Conservation (phyloP, 2,329 filamentous ascomycete genomes). For the Colletotrichum australisinense region DNA sequence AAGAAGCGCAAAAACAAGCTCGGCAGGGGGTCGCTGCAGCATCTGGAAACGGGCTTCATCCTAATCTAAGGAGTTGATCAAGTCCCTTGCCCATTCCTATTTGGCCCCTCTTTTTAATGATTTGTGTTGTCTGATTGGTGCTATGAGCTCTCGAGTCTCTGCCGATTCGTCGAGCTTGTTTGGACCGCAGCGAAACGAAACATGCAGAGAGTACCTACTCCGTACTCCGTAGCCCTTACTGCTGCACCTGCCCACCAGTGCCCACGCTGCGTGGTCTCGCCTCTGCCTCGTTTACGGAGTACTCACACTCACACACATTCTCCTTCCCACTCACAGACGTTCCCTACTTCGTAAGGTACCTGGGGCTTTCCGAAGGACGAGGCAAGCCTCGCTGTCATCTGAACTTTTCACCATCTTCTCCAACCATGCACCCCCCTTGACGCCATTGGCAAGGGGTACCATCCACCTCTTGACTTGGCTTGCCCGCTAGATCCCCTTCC, state of each 20-base stretch:
- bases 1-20: slow-evolving; percentile 37
- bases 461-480: slow-evolving; percentile 4
- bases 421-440: slow-evolving; percentile 20
- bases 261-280: not conserved
- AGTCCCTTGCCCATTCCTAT: slow-evolving; percentile 29
- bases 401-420: slow-evolving; percentile 31
- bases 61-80: slow-evolving; percentile 23
- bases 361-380: slow-evolving; percentile 8
- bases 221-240: not conserved
- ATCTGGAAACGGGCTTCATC: slow-evolving; percentile 34
- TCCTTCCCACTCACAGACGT: not conserved
- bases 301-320: not conserved
- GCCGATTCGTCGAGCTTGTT: slow-evolving; percentile 37
- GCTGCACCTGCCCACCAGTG: not conserved
- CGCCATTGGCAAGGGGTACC: slow-evolving; percentile 7
- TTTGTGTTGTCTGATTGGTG: slow-evolving; percentile 14
- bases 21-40: slow-evolving; percentile 25
- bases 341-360: slow-evolving; percentile 7
- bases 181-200: slow-evolving; percentile 36
- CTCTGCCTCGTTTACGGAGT: not conserved
- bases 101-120: slow-evolving; percentile 23
- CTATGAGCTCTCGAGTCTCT: not conserved
- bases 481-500: slow-evolving; percentile 27
- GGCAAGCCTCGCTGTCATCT: slow-evolving; percentile 34
- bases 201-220: slow-evolving; percentile 28